phyloP scores from a whole-genome alignment of 129 eudicot genomes.

The Centaurea solstitialis region DNA sequence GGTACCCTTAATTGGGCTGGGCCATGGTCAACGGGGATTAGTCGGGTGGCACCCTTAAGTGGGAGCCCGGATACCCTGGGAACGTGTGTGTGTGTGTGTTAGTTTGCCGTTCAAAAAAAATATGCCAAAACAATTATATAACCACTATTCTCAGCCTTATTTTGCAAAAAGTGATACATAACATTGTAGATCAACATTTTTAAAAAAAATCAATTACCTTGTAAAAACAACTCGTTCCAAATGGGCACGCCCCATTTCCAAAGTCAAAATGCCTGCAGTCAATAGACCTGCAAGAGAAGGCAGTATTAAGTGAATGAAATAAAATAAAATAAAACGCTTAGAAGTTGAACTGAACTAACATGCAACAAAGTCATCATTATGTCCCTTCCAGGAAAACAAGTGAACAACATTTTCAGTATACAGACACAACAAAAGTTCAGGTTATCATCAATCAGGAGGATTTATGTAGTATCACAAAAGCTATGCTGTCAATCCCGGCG shows the following conservation, averaged over 20 bases:
- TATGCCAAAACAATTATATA: not conserved
- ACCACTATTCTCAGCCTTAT: not conserved
- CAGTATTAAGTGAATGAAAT: not conserved
- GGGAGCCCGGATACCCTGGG: too few species aligned
- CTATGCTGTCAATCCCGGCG: not conserved
- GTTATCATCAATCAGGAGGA: not conserved
- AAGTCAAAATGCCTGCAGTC: slow-evolving; percentile 93
- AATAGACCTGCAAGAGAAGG: slow-evolving; percentile 70
- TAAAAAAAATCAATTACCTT: slow-evolving; percentile 62
- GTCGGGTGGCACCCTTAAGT: too few species aligned
- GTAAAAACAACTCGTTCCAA: slow-evolving; percentile 96
- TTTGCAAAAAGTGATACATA: slow-evolving; percentile 3
- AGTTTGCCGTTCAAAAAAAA: too few species aligned
- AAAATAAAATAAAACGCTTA: too few species aligned
- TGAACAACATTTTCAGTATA: not conserved
- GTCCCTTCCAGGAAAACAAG: not conserved
- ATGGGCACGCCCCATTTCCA: slow-evolving; percentile 93
- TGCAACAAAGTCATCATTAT: not conserved
- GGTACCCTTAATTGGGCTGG: too few species aligned
- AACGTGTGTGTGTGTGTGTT: too few species aligned
- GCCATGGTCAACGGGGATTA: too few species aligned
- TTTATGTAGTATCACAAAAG: not conserved
- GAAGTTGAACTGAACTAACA: not conserved
- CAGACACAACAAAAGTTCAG: not conserved
- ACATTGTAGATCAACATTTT: not conserved